Percentiles rank a stretch among this genome's conserved stretches.
Conservation (phyloP, 129 eudicot species). For the Dittrichia graveolens region DNA sequence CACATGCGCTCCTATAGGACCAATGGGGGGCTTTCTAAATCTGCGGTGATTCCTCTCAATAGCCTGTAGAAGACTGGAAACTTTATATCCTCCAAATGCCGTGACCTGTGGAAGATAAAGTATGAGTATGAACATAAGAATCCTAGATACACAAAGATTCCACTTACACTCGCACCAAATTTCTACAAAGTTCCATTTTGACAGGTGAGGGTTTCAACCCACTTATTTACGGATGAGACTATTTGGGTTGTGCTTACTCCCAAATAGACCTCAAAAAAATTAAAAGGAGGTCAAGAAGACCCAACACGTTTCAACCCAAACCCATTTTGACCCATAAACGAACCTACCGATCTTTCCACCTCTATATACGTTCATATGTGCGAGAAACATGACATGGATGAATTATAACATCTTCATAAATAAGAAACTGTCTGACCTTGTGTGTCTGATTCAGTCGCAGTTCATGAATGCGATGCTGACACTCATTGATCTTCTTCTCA, state of each 20-base stretch:
- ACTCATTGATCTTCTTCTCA: constrained; percentile 45
- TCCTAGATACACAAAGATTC: constrained; percentile 3
- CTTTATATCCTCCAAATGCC: constrained; percentile 83
- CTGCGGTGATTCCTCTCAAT: constrained; percentile 70
- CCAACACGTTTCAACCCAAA: background rate
- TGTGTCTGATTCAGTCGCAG: constrained; percentile 57
- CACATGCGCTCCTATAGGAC: constrained; percentile 94
- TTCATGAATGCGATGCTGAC: constrained; percentile 48
- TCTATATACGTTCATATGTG: background rate
- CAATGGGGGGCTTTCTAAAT: constrained; percentile 86
- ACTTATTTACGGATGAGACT: background rate
- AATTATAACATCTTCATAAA: background rate
- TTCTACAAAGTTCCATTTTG: background rate
- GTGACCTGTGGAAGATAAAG: constrained; percentile 58
- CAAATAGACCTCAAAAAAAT: background rate
- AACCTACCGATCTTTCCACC: background rate
- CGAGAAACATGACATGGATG: constrained; percentile 4
- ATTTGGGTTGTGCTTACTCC: background rate
- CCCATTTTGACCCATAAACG: background rate
- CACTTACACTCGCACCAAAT: constrained; percentile 12
- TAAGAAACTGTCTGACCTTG: constrained; percentile 50
- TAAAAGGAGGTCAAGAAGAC: background rate
- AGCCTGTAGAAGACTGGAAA: constrained; percentile 64
- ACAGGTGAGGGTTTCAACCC: background rate
- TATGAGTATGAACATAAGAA: background rate